Base-by-base conservation (phyloP, 2,329 filamentous ascomycete genomes). In the Claviceps cyperi region DNA sequence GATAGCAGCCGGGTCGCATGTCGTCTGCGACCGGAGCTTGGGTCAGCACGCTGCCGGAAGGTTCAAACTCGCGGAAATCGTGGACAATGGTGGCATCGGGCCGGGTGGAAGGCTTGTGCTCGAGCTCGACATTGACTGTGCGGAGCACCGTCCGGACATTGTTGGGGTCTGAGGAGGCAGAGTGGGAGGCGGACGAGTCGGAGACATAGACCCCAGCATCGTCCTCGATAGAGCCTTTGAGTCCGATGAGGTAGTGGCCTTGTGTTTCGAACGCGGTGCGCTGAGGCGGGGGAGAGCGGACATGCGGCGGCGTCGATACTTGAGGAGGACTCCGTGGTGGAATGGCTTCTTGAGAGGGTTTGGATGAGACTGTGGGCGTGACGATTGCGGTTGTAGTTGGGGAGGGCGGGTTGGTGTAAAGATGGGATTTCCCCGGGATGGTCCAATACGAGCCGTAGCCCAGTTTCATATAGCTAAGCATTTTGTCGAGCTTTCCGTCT, bases 391-490 rank as follows among this genome's bases (percentile, higher is more conserved):
- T 14, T 51, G 17, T n/a, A 22, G 51, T 37, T 43, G 43, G 22
- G 44, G 38, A 28, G 54, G 40, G 24, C 47, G 50, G 36, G 50
- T 50, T 32, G 13, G n/a, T 17, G 59, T n/a, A 57, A 50, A n/a
- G 50, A n/a, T 50, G 39, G 32, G 39, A 28, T 38, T 32, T 46
- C 14, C 64, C 61, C 15, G 62, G 61, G 2, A 80, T 59, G 14
- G 73, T 72, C 80, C 80, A 83, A 56, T 81, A 80, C n/a, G 77
- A 81, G 28, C 80, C 80, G 55, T 83, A 83, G 4, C 80, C 80
- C 47, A 83, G 65, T 58, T 81, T 86, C 48, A 86, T 70, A 58
- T 80, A 84, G 55, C 74, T 76, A 59, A 82, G 74, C 57, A 82
- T 71, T 50, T 71, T 78, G 56, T 77, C 73, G 53, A 78, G 63